These are phyloP conservation scores for Plasmodium inui DNA, from an alignment of 169 alveolate species.

Conservation along the genomic window DNA sequence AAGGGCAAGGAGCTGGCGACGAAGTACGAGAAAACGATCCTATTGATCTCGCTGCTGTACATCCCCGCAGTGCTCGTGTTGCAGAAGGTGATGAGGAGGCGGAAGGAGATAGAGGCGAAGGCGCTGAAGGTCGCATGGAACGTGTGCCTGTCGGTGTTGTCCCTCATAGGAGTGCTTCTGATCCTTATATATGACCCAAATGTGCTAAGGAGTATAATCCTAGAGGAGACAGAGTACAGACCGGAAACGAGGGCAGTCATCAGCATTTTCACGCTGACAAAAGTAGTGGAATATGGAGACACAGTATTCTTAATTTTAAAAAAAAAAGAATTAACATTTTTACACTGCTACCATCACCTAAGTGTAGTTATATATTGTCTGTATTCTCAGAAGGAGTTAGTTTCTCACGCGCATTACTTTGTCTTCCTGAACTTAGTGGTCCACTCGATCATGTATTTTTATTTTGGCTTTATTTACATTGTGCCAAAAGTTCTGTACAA, in stretches of 20 bases:
- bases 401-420: conserved; percentile 82
- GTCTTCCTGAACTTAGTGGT: conserved; percentile 80
- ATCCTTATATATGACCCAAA: conserved; percentile 27
- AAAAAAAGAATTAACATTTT: conserved; percentile 80
- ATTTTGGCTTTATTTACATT: conserved; percentile 77
- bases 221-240: conserved; percentile 64
- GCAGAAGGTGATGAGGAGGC: conserved; percentile 72
- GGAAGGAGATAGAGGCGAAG: conserved; percentile 52
- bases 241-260: conserved; percentile 80
- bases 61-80: conserved; percentile 73
- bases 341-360: conserved; percentile 84
- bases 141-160: conserved; percentile 21
- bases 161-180: conserved; percentile 28
- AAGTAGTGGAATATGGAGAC: conserved; percentile 84
- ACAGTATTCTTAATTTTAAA: conserved; percentile 76
- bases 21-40: conserved; percentile 34
- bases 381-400: conserved; percentile 80
- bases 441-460: conserved; percentile 83
- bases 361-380: conserved; percentile 83
- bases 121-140: conserved; percentile 36
- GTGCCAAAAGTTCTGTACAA: conserved; percentile 20
- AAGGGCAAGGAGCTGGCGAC: conserved; percentile 78
- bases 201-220: conserved; percentile 24
- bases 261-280: conserved; percentile 79
- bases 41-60: conserved; percentile 72